These are phyloP conservation scores for Coemansia sp. DNA, from an alignment of 192 early-diverging fungal species.

Conservation along the genomic window DNA sequence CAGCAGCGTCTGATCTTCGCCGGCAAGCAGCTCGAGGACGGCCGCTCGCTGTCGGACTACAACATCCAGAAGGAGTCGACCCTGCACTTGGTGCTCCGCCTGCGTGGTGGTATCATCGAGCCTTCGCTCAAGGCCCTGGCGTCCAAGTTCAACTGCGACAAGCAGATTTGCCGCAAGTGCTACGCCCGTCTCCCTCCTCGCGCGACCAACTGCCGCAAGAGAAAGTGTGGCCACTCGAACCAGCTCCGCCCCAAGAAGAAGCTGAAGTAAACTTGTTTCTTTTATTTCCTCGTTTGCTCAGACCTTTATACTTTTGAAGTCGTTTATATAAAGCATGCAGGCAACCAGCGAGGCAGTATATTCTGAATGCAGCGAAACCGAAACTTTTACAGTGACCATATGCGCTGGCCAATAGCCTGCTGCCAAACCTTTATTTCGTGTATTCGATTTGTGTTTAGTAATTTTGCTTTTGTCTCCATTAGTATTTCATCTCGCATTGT, in stretches of 20 bases:
- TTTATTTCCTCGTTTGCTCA: constrained; percentile 10
- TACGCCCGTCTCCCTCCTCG: constrained; percentile 99
- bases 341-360: neutral
- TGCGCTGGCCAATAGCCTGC: neutral
- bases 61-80: constrained; percentile 99
- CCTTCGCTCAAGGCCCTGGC: constrained; percentile 97
- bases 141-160: constrained; percentile 99
- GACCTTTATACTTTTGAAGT: constrained; percentile 13
- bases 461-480: too few relatives aligned
- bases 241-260: constrained; percentile 99
- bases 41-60: constrained; percentile 96
- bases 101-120: constrained; percentile 98
- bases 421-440: neutral
- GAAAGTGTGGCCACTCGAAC: constrained; percentile 99
- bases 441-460: too few relatives aligned
- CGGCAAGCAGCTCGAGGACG: constrained; percentile 99
- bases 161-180: constrained; percentile 99
- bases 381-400: neutral
- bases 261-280: constrained; percentile 71
- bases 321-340: constrained; percentile 3
- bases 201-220: constrained; percentile 99
- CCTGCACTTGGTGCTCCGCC: constrained; percentile 93
- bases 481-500: constrained; percentile 1
- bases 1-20: constrained; percentile 84
- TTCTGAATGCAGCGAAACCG: too few relatives aligned